Evolutionary conservation across 1,139 yeast genomes (phyloP), one percentile per base, ranked within the genome.

Genomic region (Magnusiomyces fungicola): DNA sequence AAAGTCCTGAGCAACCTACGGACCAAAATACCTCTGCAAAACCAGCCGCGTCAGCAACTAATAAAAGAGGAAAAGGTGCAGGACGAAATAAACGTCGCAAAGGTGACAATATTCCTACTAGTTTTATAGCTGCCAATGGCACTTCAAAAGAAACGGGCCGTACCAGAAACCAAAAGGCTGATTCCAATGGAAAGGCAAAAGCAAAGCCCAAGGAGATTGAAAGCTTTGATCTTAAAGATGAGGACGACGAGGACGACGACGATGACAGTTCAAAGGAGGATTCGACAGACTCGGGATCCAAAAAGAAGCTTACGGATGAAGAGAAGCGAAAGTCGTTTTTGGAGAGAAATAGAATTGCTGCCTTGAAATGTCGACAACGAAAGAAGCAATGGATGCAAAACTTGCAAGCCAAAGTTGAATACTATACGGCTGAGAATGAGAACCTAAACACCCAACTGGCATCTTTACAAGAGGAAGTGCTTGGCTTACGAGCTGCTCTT

Each of bases 301-400:
- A 69, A 62, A 47, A 66, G 60, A 58, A 56, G 32, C 54, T 63
- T 54, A 63, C 74, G 0, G 83, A 79, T 43, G 87, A 77, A 45
- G 92, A 84, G 44, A 88, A 85, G 62, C 77, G 97, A 30, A 80
- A 81, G 63, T 82, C 76, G 57, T 92, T 92, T 59, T 69, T 92
- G 57, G 98, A 92, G 64, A 74, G 97, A 54, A 92, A 92, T 65
- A 75, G 98, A 54, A 80, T 92, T 14, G 99, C 99, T 0, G 98
- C 98, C 0, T 81, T 94, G 37, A 90, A 89, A 66, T 94, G 97
- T 70, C 79, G 99, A 52, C 95, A 87, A 67, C 78, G 97, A 49
- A 94, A 92, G 74, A 92, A 94, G 69, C 90, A 87, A 63, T 83
- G 86, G 73, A 77, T 88, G 41, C 82, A 79, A 52, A 84, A 83